Conservation (phyloP, 1,139 yeast species). For the Taphrina confusa region DNA sequence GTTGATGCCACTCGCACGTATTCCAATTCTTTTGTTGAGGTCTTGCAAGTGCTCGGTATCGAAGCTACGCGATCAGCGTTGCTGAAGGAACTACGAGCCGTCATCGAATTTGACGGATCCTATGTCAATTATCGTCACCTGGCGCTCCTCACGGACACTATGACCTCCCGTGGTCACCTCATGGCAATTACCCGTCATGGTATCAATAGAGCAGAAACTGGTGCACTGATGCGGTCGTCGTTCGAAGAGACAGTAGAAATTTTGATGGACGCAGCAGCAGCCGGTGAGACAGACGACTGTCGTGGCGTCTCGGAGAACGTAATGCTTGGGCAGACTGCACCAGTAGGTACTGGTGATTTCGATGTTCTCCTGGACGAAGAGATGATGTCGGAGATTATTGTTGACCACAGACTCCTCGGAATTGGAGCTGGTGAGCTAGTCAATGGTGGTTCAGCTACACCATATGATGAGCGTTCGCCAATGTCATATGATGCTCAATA, state of each 20-base stretch:
- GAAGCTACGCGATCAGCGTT: slow-evolving; percentile 97
- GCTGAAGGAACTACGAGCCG: slow-evolving; percentile 90
- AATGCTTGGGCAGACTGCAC: slow-evolving; percentile 97
- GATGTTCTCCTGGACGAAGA: slow-evolving; percentile 94
- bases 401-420: slow-evolving; percentile 50
- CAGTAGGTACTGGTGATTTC: slow-evolving; percentile 97
- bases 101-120: slow-evolving; percentile 99
- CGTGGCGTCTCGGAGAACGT: slow-evolving; percentile 98
- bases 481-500: slow-evolving; percentile 70
- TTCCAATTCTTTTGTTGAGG: slow-evolving; percentile 95
- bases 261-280: slow-evolving; percentile 94
- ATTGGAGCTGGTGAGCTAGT: slow-evolving; percentile 52
- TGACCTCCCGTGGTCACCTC: slow-evolving; percentile 98
- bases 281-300: slow-evolving; percentile 97
- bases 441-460: slow-evolving; percentile 89
- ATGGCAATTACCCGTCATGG: slow-evolving; percentile 99
- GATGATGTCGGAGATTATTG: slow-evolving; percentile 69
- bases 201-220: slow-evolving; percentile 96
- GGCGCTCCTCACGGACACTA: slow-evolving; percentile 95
- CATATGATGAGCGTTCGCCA: slow-evolving; percentile 80
- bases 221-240: slow-evolving; percentile 98
- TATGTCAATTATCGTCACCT: slow-evolving; percentile 97
- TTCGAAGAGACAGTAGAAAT: slow-evolving; percentile 99
- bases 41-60: slow-evolving; percentile 91
- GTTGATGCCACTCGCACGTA: slow-evolving; percentile 87